Conservation (phyloP, 495 filamentous ascomycete genomes). For the Bombardia bombarda region DNA sequence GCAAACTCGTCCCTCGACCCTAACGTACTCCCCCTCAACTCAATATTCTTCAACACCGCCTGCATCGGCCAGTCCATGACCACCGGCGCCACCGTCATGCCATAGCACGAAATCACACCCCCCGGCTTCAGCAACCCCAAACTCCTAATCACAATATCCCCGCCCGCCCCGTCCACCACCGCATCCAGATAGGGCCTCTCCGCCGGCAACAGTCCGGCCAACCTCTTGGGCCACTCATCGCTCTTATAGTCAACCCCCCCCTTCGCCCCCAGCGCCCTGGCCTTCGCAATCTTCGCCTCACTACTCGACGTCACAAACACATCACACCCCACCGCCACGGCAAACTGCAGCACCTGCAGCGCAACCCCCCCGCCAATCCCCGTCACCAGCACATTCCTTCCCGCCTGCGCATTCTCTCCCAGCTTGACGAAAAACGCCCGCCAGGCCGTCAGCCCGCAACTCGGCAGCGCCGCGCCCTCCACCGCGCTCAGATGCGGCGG, state of each 20-base stretch:
- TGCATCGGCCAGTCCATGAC: slow-evolving; percentile 64
- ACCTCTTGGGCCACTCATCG: slow-evolving; percentile 59
- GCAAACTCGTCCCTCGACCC: slow-evolving; percentile 65
- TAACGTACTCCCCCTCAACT: slow-evolving; percentile 66
- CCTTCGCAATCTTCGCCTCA: slow-evolving; percentile 56
- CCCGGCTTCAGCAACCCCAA: slow-evolving; percentile 52
- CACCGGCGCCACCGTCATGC: slow-evolving; percentile 70
- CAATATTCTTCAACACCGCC: slow-evolving; percentile 68
- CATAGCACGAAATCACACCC: slow-evolving; percentile 62
- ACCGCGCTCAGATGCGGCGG: slow-evolving; percentile 60
- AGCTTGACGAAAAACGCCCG: slow-evolving; percentile 69
- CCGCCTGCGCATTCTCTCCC: slow-evolving; percentile 42
- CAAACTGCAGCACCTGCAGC: slow-evolving; percentile 59
- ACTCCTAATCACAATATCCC: slow-evolving; percentile 54
- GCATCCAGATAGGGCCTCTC: slow-evolving; percentile 56
- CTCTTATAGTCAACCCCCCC: slow-evolving; percentile 64
- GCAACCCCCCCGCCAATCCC: slow-evolving; percentile 83
- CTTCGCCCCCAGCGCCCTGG: slow-evolving; percentile 55
- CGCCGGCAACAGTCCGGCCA: slow-evolving; percentile 46
- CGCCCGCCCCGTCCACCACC: slow-evolving; percentile 74
- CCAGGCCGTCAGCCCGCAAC: slow-evolving; percentile 84
- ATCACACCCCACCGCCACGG: slow-evolving; percentile 52
- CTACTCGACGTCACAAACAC: slow-evolving; percentile 64
- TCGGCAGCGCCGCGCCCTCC: slow-evolving; percentile 73
- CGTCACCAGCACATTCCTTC: slow-evolving; percentile 62